phyloP scores from a whole-genome alignment of 345 rosid genomes.

The Leavenworthia alabamica region DNA sequence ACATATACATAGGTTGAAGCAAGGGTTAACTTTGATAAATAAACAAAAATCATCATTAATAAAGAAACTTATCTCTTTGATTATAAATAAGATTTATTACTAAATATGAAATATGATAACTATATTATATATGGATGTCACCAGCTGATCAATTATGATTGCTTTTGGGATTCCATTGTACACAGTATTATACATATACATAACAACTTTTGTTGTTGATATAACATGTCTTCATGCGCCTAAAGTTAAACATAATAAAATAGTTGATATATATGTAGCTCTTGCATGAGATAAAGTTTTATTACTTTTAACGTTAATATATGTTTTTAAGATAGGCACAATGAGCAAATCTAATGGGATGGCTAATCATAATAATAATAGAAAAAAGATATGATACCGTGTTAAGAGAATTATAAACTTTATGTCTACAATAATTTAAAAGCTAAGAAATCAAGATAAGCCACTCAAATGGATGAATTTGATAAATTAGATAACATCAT shows the following conservation, averaged over 20 bases:
- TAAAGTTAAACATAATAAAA: background rate
- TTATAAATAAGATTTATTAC: too few relatives aligned
- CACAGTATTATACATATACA: background rate
- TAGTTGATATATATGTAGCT: background rate
- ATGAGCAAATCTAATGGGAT: background rate
- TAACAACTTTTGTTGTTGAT: background rate
- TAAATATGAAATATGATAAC: constrained; percentile 14
- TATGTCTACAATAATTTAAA: background rate
- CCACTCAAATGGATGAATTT: background rate
- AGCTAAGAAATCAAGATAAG: background rate
- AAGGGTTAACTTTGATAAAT: constrained; percentile 13
- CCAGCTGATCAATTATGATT: constrained; percentile 17
- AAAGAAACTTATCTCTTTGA: constrained; percentile 27
- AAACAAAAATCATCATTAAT: constrained; percentile 13
- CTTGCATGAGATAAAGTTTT: constrained; percentile 10
- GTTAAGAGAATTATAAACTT: background rate
- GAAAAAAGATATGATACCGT: background rate
- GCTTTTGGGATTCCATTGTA: constrained; percentile 23
- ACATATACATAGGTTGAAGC: background rate
- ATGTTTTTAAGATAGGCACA: background rate
- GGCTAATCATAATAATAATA: background rate
- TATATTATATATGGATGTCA: constrained; percentile 8
- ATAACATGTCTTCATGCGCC: constrained; percentile 7
- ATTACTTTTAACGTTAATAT: constrained; percentile 4
- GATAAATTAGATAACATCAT: constrained; percentile 6